Conservation (phyloP, 176 grass and related monocot species). For the Oryza meridionalis region DNA sequence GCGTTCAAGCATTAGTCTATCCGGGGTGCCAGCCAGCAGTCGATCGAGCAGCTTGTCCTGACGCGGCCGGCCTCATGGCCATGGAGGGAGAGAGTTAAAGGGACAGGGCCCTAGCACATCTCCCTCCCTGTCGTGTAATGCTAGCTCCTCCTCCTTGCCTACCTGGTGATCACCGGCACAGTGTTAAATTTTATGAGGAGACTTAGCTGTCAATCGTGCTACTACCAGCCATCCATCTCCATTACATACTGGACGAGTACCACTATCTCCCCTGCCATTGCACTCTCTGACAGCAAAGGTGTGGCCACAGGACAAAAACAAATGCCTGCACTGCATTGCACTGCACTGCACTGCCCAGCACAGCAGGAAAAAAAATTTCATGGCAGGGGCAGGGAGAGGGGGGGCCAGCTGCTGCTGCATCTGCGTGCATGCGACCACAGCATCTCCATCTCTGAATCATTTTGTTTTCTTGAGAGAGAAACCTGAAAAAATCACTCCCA, state of each 20-base stretch:
- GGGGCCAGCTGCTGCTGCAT: neutral
- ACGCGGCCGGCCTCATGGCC: slow-evolving; percentile 1
- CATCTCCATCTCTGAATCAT: neutral
- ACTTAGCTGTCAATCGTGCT: slow-evolving; percentile 50
- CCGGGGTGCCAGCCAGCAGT: neutral
- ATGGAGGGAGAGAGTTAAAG: neutral
- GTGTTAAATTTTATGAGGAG: slow-evolving; percentile 46
- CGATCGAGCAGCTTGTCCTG: neutral
- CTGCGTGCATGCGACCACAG: neutral
- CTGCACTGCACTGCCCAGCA: neutral
- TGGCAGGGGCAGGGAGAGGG: neutral
- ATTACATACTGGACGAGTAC: neutral
- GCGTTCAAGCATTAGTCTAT: neutral
- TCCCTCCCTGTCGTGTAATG: slow-evolving; percentile 43
- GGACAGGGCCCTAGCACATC: slow-evolving; percentile 24
- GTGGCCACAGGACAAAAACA: slow-evolving; percentile 41
- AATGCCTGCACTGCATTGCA: neutral
- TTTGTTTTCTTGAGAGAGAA: neutral
- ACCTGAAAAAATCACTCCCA: neutral
- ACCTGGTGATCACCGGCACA: slow-evolving; percentile 39
- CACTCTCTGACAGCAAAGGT: neutral
- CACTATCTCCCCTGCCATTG: neutral
- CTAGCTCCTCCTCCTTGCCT: slow-evolving; percentile 9
- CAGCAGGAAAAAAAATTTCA: slow-evolving; percentile 18
- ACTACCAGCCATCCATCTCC: neutral